Conservation (phyloP, 2,329 filamentous ascomycete species). For the Diaporthe sp. region DNA sequence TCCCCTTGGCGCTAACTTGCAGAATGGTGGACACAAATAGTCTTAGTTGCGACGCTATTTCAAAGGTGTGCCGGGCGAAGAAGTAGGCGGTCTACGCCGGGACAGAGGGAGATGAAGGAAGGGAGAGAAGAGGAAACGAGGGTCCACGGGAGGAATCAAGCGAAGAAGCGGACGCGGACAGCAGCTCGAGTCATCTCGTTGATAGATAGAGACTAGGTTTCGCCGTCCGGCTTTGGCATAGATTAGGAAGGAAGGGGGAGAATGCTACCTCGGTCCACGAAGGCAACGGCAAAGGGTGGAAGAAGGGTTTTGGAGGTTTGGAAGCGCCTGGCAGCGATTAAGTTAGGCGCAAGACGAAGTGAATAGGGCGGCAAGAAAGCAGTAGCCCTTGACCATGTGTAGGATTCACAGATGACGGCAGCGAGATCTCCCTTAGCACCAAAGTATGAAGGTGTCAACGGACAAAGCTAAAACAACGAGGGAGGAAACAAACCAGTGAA, state of each 20-base stretch:
- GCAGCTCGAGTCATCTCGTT: slow-evolving; percentile 24
- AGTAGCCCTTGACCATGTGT: slow-evolving; percentile 11
- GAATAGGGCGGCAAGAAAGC: slow-evolving; percentile 1
- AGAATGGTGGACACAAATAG: neutral
- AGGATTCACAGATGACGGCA: slow-evolving; percentile 25
- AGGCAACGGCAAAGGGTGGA: slow-evolving; percentile 2
- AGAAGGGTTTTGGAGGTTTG: neutral
- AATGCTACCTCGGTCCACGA: slow-evolving; percentile 17
- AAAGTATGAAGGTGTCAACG: slow-evolving; percentile 20
- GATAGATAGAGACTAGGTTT: slow-evolving; percentile 13
- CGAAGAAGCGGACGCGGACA: neutral
- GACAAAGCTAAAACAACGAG: slow-evolving; percentile 26
- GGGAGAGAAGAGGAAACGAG: neutral
- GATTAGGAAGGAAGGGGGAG: neutral
- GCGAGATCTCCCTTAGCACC: slow-evolving; percentile 14
- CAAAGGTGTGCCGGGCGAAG: neutral
- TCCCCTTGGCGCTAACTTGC: neutral
- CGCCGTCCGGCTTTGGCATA: slow-evolving; percentile 5
- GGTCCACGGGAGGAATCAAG: slow-evolving; percentile 2
- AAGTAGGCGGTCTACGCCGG: slow-evolving; percentile 25
- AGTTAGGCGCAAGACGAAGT: neutral
- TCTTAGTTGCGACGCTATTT: neutral
- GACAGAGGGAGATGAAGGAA: neutral
- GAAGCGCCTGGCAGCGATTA: neutral
- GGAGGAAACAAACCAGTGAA: slow-evolving; percentile 32